Percentiles rank a stretch among this genome's conserved stretches.
phyloP scores from a whole-genome alignment of 805 yeast species.

The Candida quercuum region DNA sequence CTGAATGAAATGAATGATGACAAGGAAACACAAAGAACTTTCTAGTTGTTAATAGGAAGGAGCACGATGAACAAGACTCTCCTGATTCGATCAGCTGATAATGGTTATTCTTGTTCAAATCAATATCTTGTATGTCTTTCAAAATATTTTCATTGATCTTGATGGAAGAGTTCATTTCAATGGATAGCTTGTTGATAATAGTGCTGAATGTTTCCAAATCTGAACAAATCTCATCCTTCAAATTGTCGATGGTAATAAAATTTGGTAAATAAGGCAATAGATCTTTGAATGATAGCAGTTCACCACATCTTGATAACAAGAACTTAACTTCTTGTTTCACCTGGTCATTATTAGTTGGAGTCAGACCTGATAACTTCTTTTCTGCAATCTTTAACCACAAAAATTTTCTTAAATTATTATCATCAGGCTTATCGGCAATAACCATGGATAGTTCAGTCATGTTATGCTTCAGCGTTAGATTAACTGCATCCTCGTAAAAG shows the following conservation, averaged over 20 bases:
- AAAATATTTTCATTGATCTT: constrained; percentile 54
- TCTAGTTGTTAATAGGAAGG: constrained; percentile 61
- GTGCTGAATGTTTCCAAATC: constrained; percentile 72
- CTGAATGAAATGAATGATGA: constrained; percentile 83
- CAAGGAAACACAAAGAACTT: constrained; percentile 85
- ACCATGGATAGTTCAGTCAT: constrained; percentile 52
- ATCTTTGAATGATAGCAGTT: constrained; percentile 66
- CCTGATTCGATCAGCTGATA: constrained; percentile 70
- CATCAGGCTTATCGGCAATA: constrained; percentile 52
- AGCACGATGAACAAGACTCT: constrained; percentile 72
- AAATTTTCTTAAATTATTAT: constrained; percentile 51
- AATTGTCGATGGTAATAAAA: constrained; percentile 70
- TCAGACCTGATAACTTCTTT: constrained; percentile 22
- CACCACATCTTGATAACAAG: constrained; percentile 41
- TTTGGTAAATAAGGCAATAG: constrained; percentile 82
- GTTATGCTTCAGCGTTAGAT: constrained; percentile 59
- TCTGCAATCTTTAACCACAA: constrained; percentile 64
- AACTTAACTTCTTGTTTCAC: constrained; percentile 27
- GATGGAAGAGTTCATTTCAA: constrained; percentile 74
- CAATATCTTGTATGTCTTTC: constrained; percentile 44
- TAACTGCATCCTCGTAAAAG: constrained; percentile 76
- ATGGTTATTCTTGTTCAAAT: constrained; percentile 34
- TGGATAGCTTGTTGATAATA: constrained; percentile 57
- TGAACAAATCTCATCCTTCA: constrained; percentile 76
- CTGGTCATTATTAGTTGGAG: constrained; percentile 24